Conservation (phyloP, 768 basidiomycete species). For the Termitomyces eurrhizus region DNA sequence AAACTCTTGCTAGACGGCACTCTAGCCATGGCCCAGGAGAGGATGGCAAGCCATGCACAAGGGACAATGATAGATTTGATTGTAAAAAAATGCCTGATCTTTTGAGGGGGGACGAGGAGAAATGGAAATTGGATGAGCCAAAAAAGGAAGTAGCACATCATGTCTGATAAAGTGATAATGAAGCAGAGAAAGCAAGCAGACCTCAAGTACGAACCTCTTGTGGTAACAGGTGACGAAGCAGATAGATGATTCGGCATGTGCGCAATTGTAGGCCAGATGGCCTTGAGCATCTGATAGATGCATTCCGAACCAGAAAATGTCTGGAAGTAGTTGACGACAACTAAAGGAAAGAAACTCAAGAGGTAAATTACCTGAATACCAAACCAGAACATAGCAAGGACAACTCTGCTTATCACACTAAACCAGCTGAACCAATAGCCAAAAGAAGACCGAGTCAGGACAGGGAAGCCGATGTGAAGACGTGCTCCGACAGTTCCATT, state of each 20-base stretch:
- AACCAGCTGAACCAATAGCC: constrained; percentile 92
- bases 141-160: constrained; percentile 73
- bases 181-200: background rate
- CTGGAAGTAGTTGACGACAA: constrained; percentile 21
- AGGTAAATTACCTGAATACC: constrained; percentile 54
- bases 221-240: constrained; percentile 56
- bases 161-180: constrained; percentile 32
- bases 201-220: constrained; percentile 37
- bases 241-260: constrained; percentile 63
- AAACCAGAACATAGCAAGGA: constrained; percentile 83
- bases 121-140: constrained; percentile 78
- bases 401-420: constrained; percentile 69
- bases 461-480: constrained; percentile 69
- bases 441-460: constrained; percentile 82
- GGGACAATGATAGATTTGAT: constrained; percentile 66
- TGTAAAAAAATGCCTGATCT: constrained; percentile 73
- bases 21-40: constrained; percentile 77
- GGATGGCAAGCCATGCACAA: constrained; percentile 60
- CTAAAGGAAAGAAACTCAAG: background rate
- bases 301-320: constrained; percentile 65
- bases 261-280: constrained; percentile 74
- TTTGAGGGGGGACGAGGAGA: constrained; percentile 73
- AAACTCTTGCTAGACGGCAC: constrained; percentile 62
- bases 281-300: constrained; percentile 78
- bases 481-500: constrained; percentile 79